These are phyloP conservation scores for Musa troglodytarum DNA, from an alignment of 176 grass and related monocot genomes.

Conservation along the genomic window DNA sequence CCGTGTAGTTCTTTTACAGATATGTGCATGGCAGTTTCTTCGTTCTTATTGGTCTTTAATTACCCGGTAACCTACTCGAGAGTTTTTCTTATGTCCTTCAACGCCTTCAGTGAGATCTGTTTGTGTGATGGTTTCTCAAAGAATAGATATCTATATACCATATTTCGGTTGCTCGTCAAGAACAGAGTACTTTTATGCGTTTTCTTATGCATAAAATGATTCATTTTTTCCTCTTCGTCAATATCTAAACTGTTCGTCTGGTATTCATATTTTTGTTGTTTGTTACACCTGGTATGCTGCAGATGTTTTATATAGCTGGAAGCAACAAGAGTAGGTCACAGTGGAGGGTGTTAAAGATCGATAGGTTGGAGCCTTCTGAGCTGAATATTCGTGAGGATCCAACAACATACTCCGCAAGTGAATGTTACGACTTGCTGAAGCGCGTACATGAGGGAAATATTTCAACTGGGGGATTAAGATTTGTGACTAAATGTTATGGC, in stretches of 20 bases:
- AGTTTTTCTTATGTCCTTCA: too few species aligned
- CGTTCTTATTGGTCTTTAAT: background rate
- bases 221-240: background rate
- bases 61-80: too few species aligned
- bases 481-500: slow-evolving; percentile 89
- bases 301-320: slow-evolving; percentile 95
- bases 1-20: background rate
- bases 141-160: too few species aligned
- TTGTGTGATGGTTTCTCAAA: too few species aligned
- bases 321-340: slow-evolving; percentile 59
- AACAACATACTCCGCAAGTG: slow-evolving; percentile 49
- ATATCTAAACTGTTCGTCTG: background rate
- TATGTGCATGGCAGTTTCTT: background rate
- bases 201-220: too few species aligned
- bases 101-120: too few species aligned
- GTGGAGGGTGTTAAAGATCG: slow-evolving; percentile 85
- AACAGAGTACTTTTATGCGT: too few species aligned
- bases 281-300: slow-evolving; percentile 22
- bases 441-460: slow-evolving; percentile 80
- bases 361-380: slow-evolving; percentile 52
- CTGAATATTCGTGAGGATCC: slow-evolving; percentile 67
- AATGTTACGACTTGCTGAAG: slow-evolving; percentile 65
- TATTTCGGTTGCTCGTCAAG: too few species aligned
- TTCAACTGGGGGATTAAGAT: slow-evolving; percentile 69
- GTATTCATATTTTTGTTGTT: slow-evolving; percentile 10